These are phyloP conservation scores for Umbilicaria muhlenbergii DNA, from an alignment of 495 filamentous ascomycete species.

Conservation along the genomic window DNA sequence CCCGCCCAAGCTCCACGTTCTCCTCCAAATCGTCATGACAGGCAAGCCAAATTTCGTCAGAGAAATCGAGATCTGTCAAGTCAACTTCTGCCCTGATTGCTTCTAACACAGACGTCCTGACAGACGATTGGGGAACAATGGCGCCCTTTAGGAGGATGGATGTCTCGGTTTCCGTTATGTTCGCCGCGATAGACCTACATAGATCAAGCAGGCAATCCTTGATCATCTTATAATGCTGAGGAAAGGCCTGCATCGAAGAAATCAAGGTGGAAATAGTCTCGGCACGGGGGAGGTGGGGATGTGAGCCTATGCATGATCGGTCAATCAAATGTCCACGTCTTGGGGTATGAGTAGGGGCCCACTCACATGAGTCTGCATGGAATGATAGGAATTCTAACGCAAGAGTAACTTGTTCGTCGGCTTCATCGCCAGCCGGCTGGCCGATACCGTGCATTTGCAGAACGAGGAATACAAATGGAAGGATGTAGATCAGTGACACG, in stretches of 20 bases:
- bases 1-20: slow-evolving; percentile 64
- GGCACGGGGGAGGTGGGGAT: slow-evolving; percentile 57
- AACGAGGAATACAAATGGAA: slow-evolving; percentile 65
- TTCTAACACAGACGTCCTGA: slow-evolving; percentile 79
- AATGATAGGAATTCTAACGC: slow-evolving; percentile 83
- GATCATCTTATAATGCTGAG: slow-evolving; percentile 82
- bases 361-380: slow-evolving; percentile 57
- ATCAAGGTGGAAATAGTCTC: slow-evolving; percentile 57
- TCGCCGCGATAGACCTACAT: slow-evolving; percentile 61
- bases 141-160: slow-evolving; percentile 52
- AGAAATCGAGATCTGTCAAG: slow-evolving; percentile 69
- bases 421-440: slow-evolving; percentile 42
- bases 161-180: slow-evolving; percentile 55
- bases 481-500: slow-evolving; percentile 69
- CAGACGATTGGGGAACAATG: slow-evolving; percentile 62
- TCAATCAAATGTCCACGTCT: neutral
- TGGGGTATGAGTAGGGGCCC: neutral
- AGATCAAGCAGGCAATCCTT: slow-evolving; percentile 83
- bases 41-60: slow-evolving; percentile 82
- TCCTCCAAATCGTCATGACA: slow-evolving; percentile 84
- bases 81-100: slow-evolving; percentile 83
- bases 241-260: slow-evolving; percentile 71
- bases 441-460: slow-evolving; percentile 67
- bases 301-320: slow-evolving; percentile 29
- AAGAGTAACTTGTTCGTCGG: slow-evolving; percentile 77